Evolutionary conservation across 2,329 filamentous ascomycete genomes (phyloP), one percentile per base, ranked within the genome.

Genomic region (Aspergillus sp.): DNA sequence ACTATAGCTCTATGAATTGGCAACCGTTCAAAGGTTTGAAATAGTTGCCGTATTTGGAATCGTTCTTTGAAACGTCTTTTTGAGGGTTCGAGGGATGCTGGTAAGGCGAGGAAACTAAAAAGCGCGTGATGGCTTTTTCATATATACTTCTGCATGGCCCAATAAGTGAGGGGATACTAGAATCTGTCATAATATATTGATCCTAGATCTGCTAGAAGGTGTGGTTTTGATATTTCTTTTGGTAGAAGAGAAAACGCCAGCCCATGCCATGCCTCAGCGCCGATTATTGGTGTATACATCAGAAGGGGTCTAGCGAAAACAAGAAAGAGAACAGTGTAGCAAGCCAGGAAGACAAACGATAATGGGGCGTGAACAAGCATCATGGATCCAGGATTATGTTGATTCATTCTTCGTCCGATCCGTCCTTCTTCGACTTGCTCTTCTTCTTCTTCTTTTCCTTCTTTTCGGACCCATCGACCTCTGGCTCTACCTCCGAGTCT

Each of bases 401-500:
- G 71, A 60, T 64, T 66, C 47, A 65, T 43, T 51, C 63, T 45
- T 69, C 68, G 56, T 67, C 67, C 18, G 59, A 60, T 12, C 54
- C 64, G 17, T 57, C 58, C 34, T 67, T 65, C 64, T 71, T 71
- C 52, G 68, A 71, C 64, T 73, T 74, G 67, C 69, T 72, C 66
- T 75, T 74, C 64, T 72, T 76, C 61, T 77, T 78, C 78, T 85
- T 87, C 78, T 85, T 85, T 67, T 83, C 81, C 77, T 87, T 87
- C 78, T 84, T 85, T 66, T 83, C 71, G 55, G 65, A 66, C 26
- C 62, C 61, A 56, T 73, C 67, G 62, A 61, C 63, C 43, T 72
- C 71, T 62, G 59, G 65, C 52, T 74, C 69, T 32, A 60, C 66
- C 54, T 76, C 74, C 36, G 66, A 57, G 9, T 74, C 71, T 61